Base-by-base conservation (phyloP, 305 asterid genomes). In the Ajuga reptans region DNA sequence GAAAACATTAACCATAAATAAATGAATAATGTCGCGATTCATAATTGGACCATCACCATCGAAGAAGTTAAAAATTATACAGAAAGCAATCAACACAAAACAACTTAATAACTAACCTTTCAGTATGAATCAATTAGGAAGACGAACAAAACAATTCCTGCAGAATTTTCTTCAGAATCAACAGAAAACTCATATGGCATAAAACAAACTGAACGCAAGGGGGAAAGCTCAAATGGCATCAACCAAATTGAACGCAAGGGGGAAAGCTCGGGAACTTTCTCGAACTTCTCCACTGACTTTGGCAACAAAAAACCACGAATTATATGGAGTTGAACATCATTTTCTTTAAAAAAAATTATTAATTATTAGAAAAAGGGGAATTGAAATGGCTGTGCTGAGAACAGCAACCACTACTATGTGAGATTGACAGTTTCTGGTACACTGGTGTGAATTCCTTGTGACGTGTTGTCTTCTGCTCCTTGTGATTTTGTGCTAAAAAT, bases 401-500 rank as follows among this genome's bases (percentile, higher is more conserved):
- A 39, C 61, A 68, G n/a, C 67, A 68, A 29, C 68, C 74, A 47
- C 68, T 62, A 21, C 49, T 17, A 9, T 5, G 65, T 72, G 33
- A 58, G 43, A 3, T 45, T 64, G 27, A 21, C 12, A 12, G 21
- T 66, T 18, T 15, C 10, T 72, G 49, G 36, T 37, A 6, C 31
- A 16, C 64, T 68, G 79, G 80, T 59, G 78, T 27, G 51, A 52
- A 43, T 72, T 64, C 10, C 52, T 11, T 29, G 46, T 74, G 82
- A 81, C 85, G 82, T 81, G 85, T 75, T 37, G 64, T 29, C 7
- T 46, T 66, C 18, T 75, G 73, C 77, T 77, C 77, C 85, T 73
- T 77, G 17, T 9, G 37, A 16, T 10, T 29, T 1, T 43, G 14
- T 18, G 24, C 17, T 50, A 17, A 66, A 61, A 31, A n/a, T 17